Percentiles rank a stretch among this genome's conserved stretches.
phyloP scores from a whole-genome alignment of 108 stramenopile species.

The Fistulifera solaris region DNA sequence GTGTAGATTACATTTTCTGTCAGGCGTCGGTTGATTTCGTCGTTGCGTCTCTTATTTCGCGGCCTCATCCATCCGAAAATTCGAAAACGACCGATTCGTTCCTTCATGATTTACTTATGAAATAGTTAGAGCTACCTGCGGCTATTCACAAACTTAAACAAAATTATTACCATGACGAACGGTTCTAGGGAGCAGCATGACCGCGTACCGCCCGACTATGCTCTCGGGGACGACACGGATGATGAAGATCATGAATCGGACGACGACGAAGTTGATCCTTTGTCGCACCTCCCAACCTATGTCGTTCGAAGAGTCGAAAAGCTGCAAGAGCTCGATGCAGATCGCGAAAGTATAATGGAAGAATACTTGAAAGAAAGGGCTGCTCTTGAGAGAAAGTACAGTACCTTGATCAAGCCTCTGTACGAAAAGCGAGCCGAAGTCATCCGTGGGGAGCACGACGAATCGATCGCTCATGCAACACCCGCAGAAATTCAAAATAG shows the following conservation, averaged over 20 bases:
- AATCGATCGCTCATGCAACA: conserved; percentile 21
- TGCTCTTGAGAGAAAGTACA: conserved; percentile 69
- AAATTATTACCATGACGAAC: too few species aligned
- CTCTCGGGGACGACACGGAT: conserved; percentile 4
- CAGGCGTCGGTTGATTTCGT: too few species aligned
- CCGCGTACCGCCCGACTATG: background rate
- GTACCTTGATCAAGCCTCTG: conserved; percentile 37
- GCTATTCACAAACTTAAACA: too few species aligned
- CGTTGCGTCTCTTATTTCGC: too few species aligned
- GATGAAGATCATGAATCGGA: conserved; percentile 33
- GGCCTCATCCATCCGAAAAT: too few species aligned
- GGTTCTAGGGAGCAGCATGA: background rate
- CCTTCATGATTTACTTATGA: too few species aligned
- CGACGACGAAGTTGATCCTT: conserved; percentile 20
- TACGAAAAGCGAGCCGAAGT: conserved; percentile 53
- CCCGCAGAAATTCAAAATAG: conserved; percentile 1
- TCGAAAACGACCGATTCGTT: too few species aligned
- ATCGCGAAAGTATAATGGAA: conserved; percentile 45
- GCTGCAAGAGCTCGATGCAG: conserved; percentile 43
- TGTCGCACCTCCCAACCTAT: conserved; percentile 32
- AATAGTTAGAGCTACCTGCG: too few species aligned
- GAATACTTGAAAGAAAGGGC: conserved; percentile 72
- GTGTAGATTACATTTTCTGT: too few species aligned
- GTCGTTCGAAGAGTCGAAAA: conserved; percentile 49
- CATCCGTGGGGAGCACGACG: conserved; percentile 29